Evolutionary conservation across 2,329 filamentous ascomycete species (phyloP), one percentile per base, ranked within the genome.

Genomic region (Cylindrodendrum hubeiense): DNA sequence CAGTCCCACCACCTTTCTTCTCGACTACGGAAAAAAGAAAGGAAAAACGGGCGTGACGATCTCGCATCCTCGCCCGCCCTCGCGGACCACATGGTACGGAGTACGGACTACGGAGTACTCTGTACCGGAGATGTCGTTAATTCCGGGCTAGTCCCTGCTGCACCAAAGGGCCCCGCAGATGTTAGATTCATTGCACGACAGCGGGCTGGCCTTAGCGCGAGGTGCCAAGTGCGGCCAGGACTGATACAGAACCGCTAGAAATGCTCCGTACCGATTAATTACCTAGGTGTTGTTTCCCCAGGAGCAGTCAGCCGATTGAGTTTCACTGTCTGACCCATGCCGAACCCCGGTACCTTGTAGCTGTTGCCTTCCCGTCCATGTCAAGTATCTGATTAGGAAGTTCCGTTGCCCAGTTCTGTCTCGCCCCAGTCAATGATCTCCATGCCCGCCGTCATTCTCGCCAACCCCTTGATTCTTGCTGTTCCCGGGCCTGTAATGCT

Each of bases 171-270:
- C 17, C 47, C 28, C 28, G 5, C 47, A 50, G 47, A 34, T 28
- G 30, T 50, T 50, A 33, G 28, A 50, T 50, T 28, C n/a, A 28
- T 21, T 33, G 10, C 47, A 50, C 47, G 47, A 50, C 47, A 34
- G 10, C 10, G 26, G n/a, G 15, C 47, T 50, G 22, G 21, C 28
- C 12, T 50, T 50, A 22, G 28, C 26, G 47, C 21, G n/a, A 50
- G n/a, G 26, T 50, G 47, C 47, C 47, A 50, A 50, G 47, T 15
- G 10, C n/a, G 12, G 19, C 47, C 28, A 50, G 37, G 10, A 19
- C 46, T 30, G n/a, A 30, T 30, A n/a, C n/a, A 30, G 5, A 21
- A 17, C 9, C 15, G 17, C 13, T 28, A 30, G 24, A 49, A 30
- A 19, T 5, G 46, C 46, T 30, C 46, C 46, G 46, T 28, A 19